phyloP scores from a whole-genome alignment of 2,329 filamentous ascomycete genomes.

The Dryadomyces quercus-mongolicae region DNA sequence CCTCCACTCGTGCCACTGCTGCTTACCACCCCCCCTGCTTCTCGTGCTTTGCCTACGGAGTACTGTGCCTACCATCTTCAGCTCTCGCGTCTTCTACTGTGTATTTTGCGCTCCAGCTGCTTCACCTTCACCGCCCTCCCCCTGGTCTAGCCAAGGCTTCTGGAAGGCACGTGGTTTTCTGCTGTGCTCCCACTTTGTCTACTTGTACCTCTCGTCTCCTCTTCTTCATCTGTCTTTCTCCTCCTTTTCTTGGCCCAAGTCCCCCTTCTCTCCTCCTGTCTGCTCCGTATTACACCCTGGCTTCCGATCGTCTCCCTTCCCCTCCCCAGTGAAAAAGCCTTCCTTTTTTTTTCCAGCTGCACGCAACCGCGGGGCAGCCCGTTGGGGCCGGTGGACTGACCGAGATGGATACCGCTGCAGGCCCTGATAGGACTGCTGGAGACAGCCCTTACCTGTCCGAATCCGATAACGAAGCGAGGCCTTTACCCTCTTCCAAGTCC shows the following conservation, averaged over 20 bases:
- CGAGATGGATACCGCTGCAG: conserved; percentile 18
- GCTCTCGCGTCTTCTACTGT: neutral
- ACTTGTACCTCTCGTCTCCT: neutral
- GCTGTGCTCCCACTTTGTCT: neutral
- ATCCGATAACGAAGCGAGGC: conserved; percentile 26
- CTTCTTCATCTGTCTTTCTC: neutral
- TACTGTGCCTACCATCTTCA: neutral
- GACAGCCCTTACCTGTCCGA: conserved; percentile 30
- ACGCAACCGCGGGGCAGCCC: neutral
- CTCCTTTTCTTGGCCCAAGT: neutral
- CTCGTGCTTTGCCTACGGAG: no score
- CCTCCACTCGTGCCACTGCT: no score
- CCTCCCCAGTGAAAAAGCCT: neutral
- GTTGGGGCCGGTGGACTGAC: conserved; percentile 18
- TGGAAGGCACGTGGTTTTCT: neutral
- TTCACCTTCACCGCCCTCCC: neutral
- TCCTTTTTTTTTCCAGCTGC: neutral
- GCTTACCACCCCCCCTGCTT: no score
- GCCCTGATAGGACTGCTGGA: conserved; percentile 16
- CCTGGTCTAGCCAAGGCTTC: neutral
- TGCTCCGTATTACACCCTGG: neutral
- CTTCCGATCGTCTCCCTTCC: neutral
- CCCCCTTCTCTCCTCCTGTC: neutral
- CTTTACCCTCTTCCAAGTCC: conserved; percentile 23
- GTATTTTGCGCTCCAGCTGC: neutral